Base-by-base conservation (phyloP, 768 basidiomycete species). In the Dacryopinax spathularia region DNA sequence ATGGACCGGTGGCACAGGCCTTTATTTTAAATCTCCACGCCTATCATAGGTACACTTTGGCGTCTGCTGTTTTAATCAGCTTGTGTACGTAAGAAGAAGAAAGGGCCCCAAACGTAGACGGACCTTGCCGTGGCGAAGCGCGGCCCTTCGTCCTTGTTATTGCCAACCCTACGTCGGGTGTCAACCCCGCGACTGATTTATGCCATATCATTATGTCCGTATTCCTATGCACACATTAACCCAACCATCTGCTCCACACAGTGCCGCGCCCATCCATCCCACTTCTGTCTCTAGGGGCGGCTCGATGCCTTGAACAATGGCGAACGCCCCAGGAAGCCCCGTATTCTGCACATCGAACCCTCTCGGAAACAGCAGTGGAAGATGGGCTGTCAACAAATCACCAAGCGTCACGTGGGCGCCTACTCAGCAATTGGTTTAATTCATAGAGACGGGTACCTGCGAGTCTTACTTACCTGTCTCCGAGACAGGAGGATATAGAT, bases 161-260 rank as follows among this genome's bases (percentile, higher is more conserved):
- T n/a, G n/a, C n/a, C n/a, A n/a, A n/a, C n/a, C n/a, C n/a, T n/a
- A n/a, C n/a, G n/a, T n/a, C n/a, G n/a, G n/a, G n/a, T n/a, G n/a
- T n/a, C n/a, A n/a, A n/a, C n/a, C n/a, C n/a, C n/a, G n/a, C n/a
- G n/a, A n/a, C n/a, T n/a, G 39, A 41, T 22, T 6, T 41, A 22
- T 41, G 6, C 18, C 4, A 18, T 6, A 18, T 6, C 7, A 22
- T 29, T 29, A 56, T 31, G 48, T 64, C 20, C 67, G 66, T 60
- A 88, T 74, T 16, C 88, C 89, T 31, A 96, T 77, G 70, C 91
- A 94, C 62, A 97, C 79, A 72, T 89, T 88, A 31, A 95, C 80
- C 93, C 93, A 98, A 4, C 96, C 96, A 70, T 98, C 96, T 13
- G 92, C 91, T 7, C 92, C 93, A 13, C 87, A 84, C 74, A 97